Conservation (phyloP, 441 rosid species). For the Pelargonium australe region DNA sequence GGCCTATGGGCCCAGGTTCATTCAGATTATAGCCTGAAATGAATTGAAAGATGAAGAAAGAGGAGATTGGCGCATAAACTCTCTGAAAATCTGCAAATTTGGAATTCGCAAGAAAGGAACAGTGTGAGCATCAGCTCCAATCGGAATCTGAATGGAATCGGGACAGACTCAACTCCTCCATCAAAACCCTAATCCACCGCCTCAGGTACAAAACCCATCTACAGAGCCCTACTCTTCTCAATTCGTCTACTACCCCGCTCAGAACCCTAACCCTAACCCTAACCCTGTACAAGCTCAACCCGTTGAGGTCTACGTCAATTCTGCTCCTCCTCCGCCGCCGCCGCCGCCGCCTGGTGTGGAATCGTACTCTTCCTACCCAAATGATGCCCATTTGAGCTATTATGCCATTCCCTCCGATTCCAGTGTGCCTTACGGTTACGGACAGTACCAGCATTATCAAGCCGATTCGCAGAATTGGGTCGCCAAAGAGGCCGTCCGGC, state of each 20-base stretch:
- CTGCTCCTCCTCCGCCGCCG: slow-evolving; percentile 13
- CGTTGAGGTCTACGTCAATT: not conserved
- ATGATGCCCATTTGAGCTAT: not conserved
- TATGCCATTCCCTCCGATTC: not conserved
- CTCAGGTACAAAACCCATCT: slow-evolving; percentile 8
- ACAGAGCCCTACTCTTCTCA: slow-evolving; percentile 24
- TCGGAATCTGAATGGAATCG: no score
- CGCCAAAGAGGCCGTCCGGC: slow-evolving; percentile 20
- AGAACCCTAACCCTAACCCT: slow-evolving; percentile 22
- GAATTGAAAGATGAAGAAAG: no score
- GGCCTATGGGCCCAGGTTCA: no score
- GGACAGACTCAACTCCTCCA: no score
- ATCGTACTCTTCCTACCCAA: slow-evolving; percentile 17
- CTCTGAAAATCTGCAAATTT: no score
- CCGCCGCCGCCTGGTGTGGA: slow-evolving; percentile 30
- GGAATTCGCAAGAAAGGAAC: no score
- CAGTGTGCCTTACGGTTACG: not conserved
- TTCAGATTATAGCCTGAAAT: no score
- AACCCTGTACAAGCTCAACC: not conserved
- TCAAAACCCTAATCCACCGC: not conserved
- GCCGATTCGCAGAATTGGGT: slow-evolving; percentile 27
- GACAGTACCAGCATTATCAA: slow-evolving; percentile 15
- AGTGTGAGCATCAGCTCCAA: no score
- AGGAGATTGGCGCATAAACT: no score
- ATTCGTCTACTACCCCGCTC: slow-evolving; percentile 19